Evolutionary conservation across 768 basidiomycete species (phyloP).

Genomic region (Scleroderma citrinum): DNA sequence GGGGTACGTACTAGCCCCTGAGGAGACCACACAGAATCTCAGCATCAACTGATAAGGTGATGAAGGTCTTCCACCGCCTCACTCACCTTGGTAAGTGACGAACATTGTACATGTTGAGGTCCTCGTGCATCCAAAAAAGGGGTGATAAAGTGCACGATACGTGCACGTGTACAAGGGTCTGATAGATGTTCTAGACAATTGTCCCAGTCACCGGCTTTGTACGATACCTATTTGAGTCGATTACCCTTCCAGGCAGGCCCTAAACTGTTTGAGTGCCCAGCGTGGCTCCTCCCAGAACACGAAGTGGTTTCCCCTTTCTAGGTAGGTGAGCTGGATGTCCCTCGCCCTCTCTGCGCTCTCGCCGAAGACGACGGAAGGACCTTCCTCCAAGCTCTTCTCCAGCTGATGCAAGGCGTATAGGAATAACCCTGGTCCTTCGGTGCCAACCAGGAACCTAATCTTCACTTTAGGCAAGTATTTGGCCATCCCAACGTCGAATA

Average conservation of each 20-base stretch:
- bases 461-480: constrained; percentile 2
- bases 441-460: constrained; percentile 3
- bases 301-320: constrained; percentile 5
- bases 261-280: constrained; percentile 2
- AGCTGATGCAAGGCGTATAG: not conserved
- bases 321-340: not conserved
- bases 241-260: not conserved
- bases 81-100: constrained; percentile 19
- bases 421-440: not conserved
- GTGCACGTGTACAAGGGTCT: not conserved
- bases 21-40: too few species aligned
- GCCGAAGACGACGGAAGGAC: not conserved
- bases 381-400: not conserved
- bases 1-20: too few species aligned
- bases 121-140: not conserved
- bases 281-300: constrained; percentile 3
- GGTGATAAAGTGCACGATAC: not conserved
- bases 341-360: constrained; percentile 3
- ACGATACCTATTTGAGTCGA: too few species aligned
- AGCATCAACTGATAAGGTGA: too few species aligned
- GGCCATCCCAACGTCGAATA: constrained; percentile 5
- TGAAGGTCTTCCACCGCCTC: constrained; percentile 25
- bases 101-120: not conserved
- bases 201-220: too few species aligned
- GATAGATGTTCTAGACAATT: not conserved